Base-by-base conservation (phyloP, 164 flowering plant genomes). In the Kingdonia uniflora region DNA sequence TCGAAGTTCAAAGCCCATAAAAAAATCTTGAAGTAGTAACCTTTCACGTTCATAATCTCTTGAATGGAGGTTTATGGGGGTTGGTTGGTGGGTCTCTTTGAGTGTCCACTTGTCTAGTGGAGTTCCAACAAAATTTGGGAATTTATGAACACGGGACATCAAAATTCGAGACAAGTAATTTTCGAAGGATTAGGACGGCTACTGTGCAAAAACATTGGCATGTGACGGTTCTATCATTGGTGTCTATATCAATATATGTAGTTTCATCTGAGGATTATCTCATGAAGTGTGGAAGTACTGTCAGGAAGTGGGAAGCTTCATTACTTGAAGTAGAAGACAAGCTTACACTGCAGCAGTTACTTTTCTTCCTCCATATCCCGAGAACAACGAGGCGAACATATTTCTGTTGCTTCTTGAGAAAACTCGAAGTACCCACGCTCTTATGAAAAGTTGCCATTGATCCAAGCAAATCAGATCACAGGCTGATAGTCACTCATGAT, bases 381-480 rank as follows among this genome's bases (percentile, higher is more conserved):
- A 77, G 99, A 61, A 94, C 97, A 12, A 97, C 95, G 58, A 97
- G 99, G 15, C 81, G 97, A 15, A 79, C 97, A 26, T 94, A 86
- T 66, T 87, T 72, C 60, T 77, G 89, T 42, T 94, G 99, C 76
- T 81, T 94, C 54, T 68, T 89, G 64, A 89, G 63, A 51, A 89
- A 85, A 74, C 48, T 94, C 51, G 89, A 89, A 81, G 68, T 94
- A 97, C 41, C 99, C 99, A 12, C 95, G 92, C 16, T 94, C 99
- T 40, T 94, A 94, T 73, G 99, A 94, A 65, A 89, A 87, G 72
- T 71, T 94, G 52, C 80, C 82, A 10, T 89, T 66, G 78, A 94
- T 71, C 95, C 97, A 21, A 92, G 99, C 62, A 84, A 82, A 62
- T 55, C 77, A 48, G 69, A 79, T 24, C 88, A 97, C 76, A 72